These are phyloP conservation scores for Plasmodium malariae DNA, from an alignment of 169 alveolate genomes.

Conservation along the genomic window DNA sequence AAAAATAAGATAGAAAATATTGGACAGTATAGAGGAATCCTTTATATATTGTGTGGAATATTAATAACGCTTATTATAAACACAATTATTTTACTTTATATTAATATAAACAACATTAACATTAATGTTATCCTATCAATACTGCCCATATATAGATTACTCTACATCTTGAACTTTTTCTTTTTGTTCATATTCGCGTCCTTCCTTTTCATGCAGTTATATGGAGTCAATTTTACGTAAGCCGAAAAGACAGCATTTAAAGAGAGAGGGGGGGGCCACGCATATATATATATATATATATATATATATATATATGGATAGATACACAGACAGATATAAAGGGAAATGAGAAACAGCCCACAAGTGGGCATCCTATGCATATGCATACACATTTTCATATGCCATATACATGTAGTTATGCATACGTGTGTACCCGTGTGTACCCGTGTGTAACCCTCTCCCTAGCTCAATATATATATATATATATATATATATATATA, in stretches of 20 bases:
- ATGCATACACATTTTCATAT: no score
- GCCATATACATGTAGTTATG: no score
- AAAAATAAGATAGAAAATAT: constrained; percentile 54
- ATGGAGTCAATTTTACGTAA: constrained; percentile 71
- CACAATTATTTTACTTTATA: constrained; percentile 27
- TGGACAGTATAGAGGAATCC: constrained; percentile 27
- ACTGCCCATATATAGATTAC: constrained; percentile 40
- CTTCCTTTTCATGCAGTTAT: constrained; percentile 49
- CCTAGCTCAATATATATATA: neutral
- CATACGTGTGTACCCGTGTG: neutral
- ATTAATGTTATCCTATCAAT: constrained; percentile 26
- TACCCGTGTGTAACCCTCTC: neutral
- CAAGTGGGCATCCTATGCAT: no score
- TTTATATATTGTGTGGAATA: constrained; percentile 36
- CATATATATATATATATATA: neutral
- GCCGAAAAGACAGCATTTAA: neutral
- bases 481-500: constrained; percentile 1
- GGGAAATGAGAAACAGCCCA: no score
- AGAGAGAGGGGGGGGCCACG: neutral
- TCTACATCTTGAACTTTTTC: constrained; percentile 58
- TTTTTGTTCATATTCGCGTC: constrained; percentile 58
- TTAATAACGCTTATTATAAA: constrained; percentile 38
- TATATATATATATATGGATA: neutral
- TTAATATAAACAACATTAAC: constrained; percentile 49
- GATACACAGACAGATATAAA: neutral